These are phyloP conservation scores for Barnettozyma pratensis DNA, from an alignment of 805 yeast species.

Conservation along the genomic window DNA sequence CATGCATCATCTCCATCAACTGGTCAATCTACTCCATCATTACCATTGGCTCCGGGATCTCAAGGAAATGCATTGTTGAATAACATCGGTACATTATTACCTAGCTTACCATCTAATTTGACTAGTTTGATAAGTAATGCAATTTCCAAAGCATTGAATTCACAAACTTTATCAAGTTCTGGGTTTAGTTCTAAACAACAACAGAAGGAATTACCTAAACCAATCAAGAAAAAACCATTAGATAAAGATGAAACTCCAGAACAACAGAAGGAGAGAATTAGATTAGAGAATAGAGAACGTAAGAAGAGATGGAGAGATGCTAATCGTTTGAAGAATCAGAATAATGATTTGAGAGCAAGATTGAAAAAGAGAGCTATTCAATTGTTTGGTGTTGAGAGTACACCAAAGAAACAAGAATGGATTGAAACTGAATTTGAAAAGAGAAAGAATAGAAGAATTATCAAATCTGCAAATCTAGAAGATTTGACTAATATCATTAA, in stretches of 20 bases:
- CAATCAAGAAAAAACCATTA: constrained; percentile 13
- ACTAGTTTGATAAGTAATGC: constrained; percentile 21
- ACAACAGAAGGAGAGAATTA: constrained; percentile 46
- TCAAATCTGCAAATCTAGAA: constrained; percentile 33
- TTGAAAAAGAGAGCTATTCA: constrained; percentile 66
- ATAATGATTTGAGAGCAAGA: constrained; percentile 78
- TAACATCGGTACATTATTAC: constrained; percentile 20
- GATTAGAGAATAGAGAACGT: constrained; percentile 68
- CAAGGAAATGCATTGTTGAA: constrained; percentile 17
- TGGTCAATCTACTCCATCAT: constrained; percentile 6
- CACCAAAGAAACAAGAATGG: constrained; percentile 62
- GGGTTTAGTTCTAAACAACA: neutral
- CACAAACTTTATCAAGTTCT: neutral
- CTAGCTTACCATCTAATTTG: constrained; percentile 21
- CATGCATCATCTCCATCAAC: neutral
- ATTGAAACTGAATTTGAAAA: constrained; percentile 64
- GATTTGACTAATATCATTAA: constrained; percentile 24
- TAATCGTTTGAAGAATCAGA: constrained; percentile 77
- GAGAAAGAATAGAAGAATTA: constrained; percentile 56
- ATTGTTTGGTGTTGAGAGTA: constrained; percentile 57
- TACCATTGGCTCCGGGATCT: constrained; percentile 14
- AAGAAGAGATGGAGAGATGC: constrained; percentile 82
- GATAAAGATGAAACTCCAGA: constrained; percentile 24
- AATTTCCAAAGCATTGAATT: constrained; percentile 19
- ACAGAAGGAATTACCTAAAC: constrained; percentile 1